Conservation (phyloP, 2,329 filamentous ascomycete genomes). For the Hymenoscyphus linearis region DNA sequence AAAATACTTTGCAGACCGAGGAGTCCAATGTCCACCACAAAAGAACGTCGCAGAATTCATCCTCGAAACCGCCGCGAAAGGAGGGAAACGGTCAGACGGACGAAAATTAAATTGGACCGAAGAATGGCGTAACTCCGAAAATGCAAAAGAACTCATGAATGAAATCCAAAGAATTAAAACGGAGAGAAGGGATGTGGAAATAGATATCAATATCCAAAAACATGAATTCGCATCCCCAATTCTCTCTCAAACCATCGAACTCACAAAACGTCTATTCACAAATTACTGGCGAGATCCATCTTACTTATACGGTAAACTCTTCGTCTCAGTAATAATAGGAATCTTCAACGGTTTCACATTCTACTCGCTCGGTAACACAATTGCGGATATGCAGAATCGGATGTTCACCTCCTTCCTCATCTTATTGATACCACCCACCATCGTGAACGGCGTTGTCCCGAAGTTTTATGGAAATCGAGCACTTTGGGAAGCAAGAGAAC, state of each 20-base stretch:
- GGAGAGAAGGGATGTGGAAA: conserved; percentile 34
- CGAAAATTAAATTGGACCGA: conserved; percentile 66
- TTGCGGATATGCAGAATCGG: conserved; percentile 68
- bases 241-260: conserved; percentile 54
- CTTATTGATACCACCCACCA: conserved; percentile 57
- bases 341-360: conserved; percentile 80
- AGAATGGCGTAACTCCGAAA: conserved; percentile 63
- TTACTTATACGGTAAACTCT: conserved; percentile 73
- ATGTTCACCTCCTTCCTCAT: conserved; percentile 70
- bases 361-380: conserved; percentile 59
- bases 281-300: conserved; percentile 73
- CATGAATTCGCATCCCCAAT: conserved; percentile 64
- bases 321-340: conserved; percentile 63
- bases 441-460: conserved; percentile 70
- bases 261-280: conserved; percentile 65
- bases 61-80: conserved; percentile 58
- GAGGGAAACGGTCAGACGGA: conserved; percentile 46
- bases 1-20: conserved; percentile 63
- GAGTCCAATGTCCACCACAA: conserved; percentile 59
- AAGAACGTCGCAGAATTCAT: conserved; percentile 65
- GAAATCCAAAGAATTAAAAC: conserved; percentile 52
- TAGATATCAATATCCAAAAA: conserved; percentile 33
- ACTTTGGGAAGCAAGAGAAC: conserved; percentile 69
- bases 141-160: conserved; percentile 51
- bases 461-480: conserved; percentile 71